These are phyloP conservation scores for Leccinum sublutescens DNA, from an alignment of 768 basidiomycete species.

Conservation along the genomic window DNA sequence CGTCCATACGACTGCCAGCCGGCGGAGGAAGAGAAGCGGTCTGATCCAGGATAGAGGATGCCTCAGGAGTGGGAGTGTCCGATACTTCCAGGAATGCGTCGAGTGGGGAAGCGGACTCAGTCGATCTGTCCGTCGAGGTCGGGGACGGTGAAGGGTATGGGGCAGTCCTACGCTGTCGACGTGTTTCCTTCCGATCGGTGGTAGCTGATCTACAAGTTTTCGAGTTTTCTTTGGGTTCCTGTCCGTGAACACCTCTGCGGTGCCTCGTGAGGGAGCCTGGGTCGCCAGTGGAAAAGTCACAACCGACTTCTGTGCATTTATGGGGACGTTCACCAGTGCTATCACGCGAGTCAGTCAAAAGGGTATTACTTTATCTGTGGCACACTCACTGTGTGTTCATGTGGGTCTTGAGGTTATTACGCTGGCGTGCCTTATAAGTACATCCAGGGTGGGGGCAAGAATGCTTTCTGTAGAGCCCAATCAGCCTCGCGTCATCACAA, in stretches of 20 bases:
- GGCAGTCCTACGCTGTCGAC: not conserved
- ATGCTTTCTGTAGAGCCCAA: conserved; percentile 19
- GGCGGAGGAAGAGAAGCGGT: not conserved
- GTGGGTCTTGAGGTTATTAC: conserved; percentile 28
- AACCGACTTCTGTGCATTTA: conserved; percentile 17
- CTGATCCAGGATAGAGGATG: not conserved
- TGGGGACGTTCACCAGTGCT: conserved; percentile 14
- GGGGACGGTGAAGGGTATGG: conserved; percentile 7
- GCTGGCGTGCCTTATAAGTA: conserved; percentile 24
- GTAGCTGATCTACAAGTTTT: not conserved
- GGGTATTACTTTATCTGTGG: not conserved
- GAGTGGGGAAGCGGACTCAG: not conserved
- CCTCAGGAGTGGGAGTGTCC: not conserved
- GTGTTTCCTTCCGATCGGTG: not conserved
- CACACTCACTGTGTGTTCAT: conserved; percentile 31
- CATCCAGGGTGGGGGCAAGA: conserved; percentile 24
- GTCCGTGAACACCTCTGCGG: conserved; percentile 16
- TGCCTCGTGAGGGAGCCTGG: conserved; percentile 26
- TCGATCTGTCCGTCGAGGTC: not conserved
- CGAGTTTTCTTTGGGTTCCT: conserved; percentile 12
- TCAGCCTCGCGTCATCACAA: not conserved
- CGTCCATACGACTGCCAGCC: not conserved
- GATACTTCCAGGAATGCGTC: not conserved
- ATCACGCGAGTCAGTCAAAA: conserved; percentile 1
- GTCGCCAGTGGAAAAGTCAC: conserved; percentile 14